Evolutionary conservation across 768 basidiomycete genomes (phyloP).

Genomic region (Tricholomella constricta): DNA sequence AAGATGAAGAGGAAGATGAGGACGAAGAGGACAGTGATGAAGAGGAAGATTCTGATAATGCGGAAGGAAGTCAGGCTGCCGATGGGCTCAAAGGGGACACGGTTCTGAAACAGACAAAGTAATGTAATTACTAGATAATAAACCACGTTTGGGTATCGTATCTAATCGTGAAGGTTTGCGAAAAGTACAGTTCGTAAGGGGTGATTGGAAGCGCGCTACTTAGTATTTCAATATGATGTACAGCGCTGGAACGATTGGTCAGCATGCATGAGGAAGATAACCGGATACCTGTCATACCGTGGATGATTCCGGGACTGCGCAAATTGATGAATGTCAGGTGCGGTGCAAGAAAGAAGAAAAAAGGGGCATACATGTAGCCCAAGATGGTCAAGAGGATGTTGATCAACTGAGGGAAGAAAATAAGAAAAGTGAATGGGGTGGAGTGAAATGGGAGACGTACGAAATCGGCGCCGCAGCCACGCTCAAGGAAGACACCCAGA

Average conservation of each 20-base stretch:
- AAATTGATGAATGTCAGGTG: conserved; percentile 15
- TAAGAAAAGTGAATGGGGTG: conserved; percentile 3
- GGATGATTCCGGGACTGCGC: conserved; percentile 73
- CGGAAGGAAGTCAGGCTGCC: neutral
- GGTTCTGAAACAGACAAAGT: neutral
- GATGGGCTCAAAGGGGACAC: neutral
- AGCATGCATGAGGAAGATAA: conserved; percentile 13
- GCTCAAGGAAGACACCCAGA: conserved; percentile 85
- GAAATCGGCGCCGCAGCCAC: conserved; percentile 79
- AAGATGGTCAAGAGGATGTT: conserved; percentile 80
- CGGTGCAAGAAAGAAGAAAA: neutral
- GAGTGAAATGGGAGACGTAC: conserved; percentile 40
- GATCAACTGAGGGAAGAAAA: conserved; percentile 43
- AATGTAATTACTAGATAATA: neutral
- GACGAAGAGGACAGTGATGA: conserved; percentile 20
- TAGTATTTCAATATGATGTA: conserved; percentile 84
- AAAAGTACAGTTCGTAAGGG: neutral
- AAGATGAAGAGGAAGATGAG: conserved; percentile 17
- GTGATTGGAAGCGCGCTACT: conserved; percentile 1
- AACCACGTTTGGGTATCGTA: conserved; percentile 13
- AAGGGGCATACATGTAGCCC: conserved; percentile 66
- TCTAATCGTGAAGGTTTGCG: conserved; percentile 4
- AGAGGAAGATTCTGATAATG: conserved; percentile 12
- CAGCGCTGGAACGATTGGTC: conserved; percentile 48
- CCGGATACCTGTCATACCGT: conserved; percentile 41